Evolutionary conservation across 2,329 filamentous ascomycete genomes (phyloP).

Genomic region (Aureobasidium lini): DNA sequence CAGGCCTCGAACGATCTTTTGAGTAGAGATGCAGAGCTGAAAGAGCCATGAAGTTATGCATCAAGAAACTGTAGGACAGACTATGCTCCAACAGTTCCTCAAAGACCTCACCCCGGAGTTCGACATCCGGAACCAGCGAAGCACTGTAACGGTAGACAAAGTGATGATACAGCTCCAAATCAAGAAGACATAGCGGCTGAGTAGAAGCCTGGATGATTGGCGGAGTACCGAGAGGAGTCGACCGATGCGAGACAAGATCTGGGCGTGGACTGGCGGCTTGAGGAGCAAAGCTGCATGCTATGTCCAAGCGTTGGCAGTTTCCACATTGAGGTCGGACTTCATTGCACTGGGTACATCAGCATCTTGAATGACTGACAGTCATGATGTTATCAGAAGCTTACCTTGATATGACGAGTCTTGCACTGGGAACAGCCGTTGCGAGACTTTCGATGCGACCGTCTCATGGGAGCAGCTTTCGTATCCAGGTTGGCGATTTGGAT

Average conservation of each 20-base stretch:
- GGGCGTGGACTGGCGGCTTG: not conserved
- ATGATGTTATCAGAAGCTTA: slow-evolving; percentile 12
- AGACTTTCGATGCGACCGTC: slow-evolving; percentile 32
- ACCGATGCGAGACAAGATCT: not conserved
- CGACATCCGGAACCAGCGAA: not conserved
- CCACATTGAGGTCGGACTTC: slow-evolving; percentile 7
- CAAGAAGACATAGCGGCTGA: slow-evolving; percentile 1
- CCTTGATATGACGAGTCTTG: slow-evolving; percentile 34
- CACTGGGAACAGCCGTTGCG: slow-evolving; percentile 32
- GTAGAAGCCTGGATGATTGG: not conserved
- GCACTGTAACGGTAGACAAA: slow-evolving; percentile 4
- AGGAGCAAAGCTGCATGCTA: slow-evolving; percentile 8
- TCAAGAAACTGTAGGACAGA: slow-evolving; percentile 11
- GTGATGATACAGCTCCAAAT: slow-evolving; percentile 10
- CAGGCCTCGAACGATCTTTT: not conserved
- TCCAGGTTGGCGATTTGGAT: not conserved
- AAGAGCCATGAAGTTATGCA: slow-evolving; percentile 18
- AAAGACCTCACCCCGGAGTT: not conserved
- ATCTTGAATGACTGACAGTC: not conserved
- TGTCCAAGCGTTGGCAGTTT: slow-evolving; percentile 6
- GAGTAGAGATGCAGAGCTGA: slow-evolving; percentile 19
- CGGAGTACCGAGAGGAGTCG: not conserved
- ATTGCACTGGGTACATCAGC: not conserved
- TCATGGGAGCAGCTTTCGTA: slow-evolving; percentile 6
- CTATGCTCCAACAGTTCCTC: not conserved